phyloP scores from a whole-genome alignment of 2,329 filamentous ascomycete genomes.

The Didymella sp. region DNA sequence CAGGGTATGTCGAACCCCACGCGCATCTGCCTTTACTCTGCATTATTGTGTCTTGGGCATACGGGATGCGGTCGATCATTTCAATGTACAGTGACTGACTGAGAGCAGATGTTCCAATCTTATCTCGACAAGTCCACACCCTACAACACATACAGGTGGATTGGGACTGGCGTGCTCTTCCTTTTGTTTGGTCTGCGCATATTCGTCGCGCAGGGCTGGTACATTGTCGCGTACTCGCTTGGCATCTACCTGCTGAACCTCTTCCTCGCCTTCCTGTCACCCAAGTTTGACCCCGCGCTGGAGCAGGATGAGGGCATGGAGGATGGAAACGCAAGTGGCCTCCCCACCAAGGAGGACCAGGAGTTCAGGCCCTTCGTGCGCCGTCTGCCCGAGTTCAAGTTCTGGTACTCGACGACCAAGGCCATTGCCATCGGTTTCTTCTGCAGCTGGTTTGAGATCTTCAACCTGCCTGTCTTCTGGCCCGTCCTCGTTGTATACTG shows the following conservation, averaged over 20 bases:
- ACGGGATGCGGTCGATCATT: slow-evolving; percentile 1
- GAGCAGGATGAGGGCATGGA: slow-evolving; percentile 97
- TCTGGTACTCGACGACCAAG: slow-evolving; percentile 95
- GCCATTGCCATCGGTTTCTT: slow-evolving; percentile 82
- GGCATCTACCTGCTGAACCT: slow-evolving; percentile 99
- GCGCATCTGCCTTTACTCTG: slow-evolving; percentile 12
- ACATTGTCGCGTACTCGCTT: slow-evolving; percentile 97
- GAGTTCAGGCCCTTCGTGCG: slow-evolving; percentile 98
- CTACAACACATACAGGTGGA: slow-evolving; percentile 87
- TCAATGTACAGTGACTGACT: slow-evolving; percentile 22
- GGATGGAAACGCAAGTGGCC: slow-evolving; percentile 76
- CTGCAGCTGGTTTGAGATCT: slow-evolving; percentile 92
- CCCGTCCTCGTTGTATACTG: slow-evolving; percentile 98
- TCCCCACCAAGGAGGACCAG: slow-evolving; percentile 95
- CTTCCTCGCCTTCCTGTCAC: slow-evolving; percentile 97
- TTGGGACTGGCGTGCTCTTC: slow-evolving; percentile 77
- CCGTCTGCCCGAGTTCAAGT: slow-evolving; percentile 97
- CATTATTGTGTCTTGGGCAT: not conserved
- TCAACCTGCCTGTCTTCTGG: slow-evolving; percentile 99
- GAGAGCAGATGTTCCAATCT: slow-evolving; percentile 82
- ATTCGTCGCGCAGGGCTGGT: slow-evolving; percentile 94
- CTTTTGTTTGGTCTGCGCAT: slow-evolving; percentile 87
- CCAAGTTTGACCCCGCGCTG: slow-evolving; percentile 97
- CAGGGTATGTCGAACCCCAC: slow-evolving; percentile 63
- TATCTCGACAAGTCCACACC: slow-evolving; percentile 94